Percentiles rank a stretch among this genome's conserved stretches.
Evolutionary conservation across 306 rosid species (phyloP).

Genomic region (Prunus kanzakura): DNA sequence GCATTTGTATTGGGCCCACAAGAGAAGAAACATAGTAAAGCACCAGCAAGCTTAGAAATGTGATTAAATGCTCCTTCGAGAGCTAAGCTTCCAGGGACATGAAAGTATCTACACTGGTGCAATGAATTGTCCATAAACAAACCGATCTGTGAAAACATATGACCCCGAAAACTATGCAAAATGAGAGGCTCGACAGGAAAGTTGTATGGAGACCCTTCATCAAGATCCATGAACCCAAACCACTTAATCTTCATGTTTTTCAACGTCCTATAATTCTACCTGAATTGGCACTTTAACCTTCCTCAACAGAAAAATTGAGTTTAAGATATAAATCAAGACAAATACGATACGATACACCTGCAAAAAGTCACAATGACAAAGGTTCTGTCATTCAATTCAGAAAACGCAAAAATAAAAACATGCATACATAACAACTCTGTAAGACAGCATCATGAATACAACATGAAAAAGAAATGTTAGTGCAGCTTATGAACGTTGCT

Average conservation of each 20-base stretch:
- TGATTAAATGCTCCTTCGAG: conserved; percentile 51
- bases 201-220: conserved; percentile 48
- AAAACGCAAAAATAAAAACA: background rate
- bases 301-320: background rate
- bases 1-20: conserved; percentile 38
- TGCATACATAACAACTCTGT: background rate
- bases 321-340: conserved; percentile 1
- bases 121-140: conserved; percentile 53
- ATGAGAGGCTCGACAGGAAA: conserved; percentile 52
- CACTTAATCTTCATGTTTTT: conserved; percentile 58
- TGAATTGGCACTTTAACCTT: background rate
- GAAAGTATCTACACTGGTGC: conserved; percentile 30
- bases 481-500: background rate
- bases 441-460: background rate
- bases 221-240: conserved; percentile 65
- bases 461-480: background rate
- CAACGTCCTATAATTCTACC: conserved; percentile 2
- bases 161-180: conserved; percentile 36
- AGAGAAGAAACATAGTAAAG: conserved; percentile 48
- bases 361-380: conserved; percentile 6
- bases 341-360: conserved; percentile 22
- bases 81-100: conserved; percentile 54
- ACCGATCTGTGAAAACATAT: conserved; percentile 47
- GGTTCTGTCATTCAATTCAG: background rate
- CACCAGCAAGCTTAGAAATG: conserved; percentile 64